A percentile compares a stretch with the other conserved stretches of the same genome.
Evolutionary conservation across 2,329 filamentous ascomycete genomes (phyloP).

Genomic region (Neocatenulostroma microsporum): DNA sequence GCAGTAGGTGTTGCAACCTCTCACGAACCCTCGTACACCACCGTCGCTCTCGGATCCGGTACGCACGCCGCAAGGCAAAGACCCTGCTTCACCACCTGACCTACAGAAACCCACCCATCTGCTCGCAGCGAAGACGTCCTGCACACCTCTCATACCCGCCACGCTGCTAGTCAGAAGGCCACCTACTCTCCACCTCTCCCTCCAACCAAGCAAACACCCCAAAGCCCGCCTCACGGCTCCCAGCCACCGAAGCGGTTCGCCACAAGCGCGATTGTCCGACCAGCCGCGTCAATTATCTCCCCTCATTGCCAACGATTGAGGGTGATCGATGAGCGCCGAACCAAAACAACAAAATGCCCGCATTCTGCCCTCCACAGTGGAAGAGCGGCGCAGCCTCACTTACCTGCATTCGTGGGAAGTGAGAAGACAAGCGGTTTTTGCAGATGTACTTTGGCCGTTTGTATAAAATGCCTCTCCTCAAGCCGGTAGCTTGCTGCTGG

Average conservation of each 20-base stretch:
- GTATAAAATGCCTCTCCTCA: slow-evolving; percentile 53
- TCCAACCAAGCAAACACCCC: slow-evolving; percentile 33
- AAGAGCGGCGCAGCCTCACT: slow-evolving; percentile 14
- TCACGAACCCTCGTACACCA: slow-evolving; percentile 11
- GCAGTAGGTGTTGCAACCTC: slow-evolving; percentile 25
- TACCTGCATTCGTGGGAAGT: too few relatives aligned
- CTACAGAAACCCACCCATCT: background rate
- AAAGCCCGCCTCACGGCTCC: slow-evolving; percentile 42
- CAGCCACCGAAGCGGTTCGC: slow-evolving; percentile 45
- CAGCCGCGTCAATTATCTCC: slow-evolving; percentile 61
- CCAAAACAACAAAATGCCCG: slow-evolving; percentile 25
- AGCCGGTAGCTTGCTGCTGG: slow-evolving; percentile 11
- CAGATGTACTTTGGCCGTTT: slow-evolving; percentile 88
- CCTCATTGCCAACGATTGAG: slow-evolving; percentile 37
- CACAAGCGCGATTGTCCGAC: slow-evolving; percentile 47
- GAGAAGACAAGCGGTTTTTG: slow-evolving; percentile 71
- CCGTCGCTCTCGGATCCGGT: slow-evolving; percentile 16
- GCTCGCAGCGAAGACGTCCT: slow-evolving; percentile 37
- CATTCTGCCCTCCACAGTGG: slow-evolving; percentile 9
- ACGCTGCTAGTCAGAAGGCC: slow-evolving; percentile 30
- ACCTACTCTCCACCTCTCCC: slow-evolving; percentile 41
- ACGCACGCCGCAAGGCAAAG: slow-evolving; percentile 14
- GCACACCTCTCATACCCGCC: slow-evolving; percentile 43
- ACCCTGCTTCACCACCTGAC: slow-evolving; percentile 5
- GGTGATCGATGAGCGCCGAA: slow-evolving; percentile 54